A percentile compares a stretch with the other conserved stretches of the same genome.
phyloP scores from a whole-genome alignment of 1,139 yeast species.

The Oligophagozyma castellii region DNA sequence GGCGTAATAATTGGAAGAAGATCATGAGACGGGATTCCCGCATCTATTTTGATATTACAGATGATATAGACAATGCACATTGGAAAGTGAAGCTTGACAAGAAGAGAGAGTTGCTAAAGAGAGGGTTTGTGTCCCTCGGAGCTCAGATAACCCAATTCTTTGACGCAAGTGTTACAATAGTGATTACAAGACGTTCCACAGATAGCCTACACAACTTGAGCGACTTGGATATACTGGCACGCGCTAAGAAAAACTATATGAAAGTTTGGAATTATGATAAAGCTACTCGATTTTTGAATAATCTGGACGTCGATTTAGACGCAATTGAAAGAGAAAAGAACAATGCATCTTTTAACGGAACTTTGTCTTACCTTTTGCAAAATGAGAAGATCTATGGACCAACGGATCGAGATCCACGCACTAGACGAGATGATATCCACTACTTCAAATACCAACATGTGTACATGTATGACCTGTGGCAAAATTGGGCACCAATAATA shows the following conservation, averaged over 20 bases:
- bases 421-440: constrained; percentile 71
- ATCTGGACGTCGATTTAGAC: constrained; percentile 41
- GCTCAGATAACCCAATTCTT: constrained; percentile 63
- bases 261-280: constrained; percentile 87
- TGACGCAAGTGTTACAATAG: constrained; percentile 67
- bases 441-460: constrained; percentile 68
- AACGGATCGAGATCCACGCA: constrained; percentile 77
- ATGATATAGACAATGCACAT: constrained; percentile 27
- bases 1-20: constrained; percentile 76
- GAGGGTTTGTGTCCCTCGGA: constrained; percentile 33
- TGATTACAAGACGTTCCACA: constrained; percentile 49
- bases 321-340: constrained; percentile 11
- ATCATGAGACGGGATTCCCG: constrained; percentile 56
- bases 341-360: neutral
- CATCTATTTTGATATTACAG: constrained; percentile 71
- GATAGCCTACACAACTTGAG: constrained; percentile 26
- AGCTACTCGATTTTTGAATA: constrained; percentile 63
- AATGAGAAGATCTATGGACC: constrained; percentile 83
- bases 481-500: constrained; percentile 69
- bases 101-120: constrained; percentile 40
- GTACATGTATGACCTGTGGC: constrained; percentile 70
- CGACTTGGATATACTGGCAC: constrained; percentile 50
- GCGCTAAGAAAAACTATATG: constrained; percentile 42
- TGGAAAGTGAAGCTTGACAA: constrained; percentile 33
- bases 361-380: constrained; percentile 52